A percentile compares a stretch with the other conserved stretches of the same genome.
Evolutionary conservation across 2,329 filamentous ascomycete genomes (phyloP).

Genomic region (Corniculantispora saksenae): DNA sequence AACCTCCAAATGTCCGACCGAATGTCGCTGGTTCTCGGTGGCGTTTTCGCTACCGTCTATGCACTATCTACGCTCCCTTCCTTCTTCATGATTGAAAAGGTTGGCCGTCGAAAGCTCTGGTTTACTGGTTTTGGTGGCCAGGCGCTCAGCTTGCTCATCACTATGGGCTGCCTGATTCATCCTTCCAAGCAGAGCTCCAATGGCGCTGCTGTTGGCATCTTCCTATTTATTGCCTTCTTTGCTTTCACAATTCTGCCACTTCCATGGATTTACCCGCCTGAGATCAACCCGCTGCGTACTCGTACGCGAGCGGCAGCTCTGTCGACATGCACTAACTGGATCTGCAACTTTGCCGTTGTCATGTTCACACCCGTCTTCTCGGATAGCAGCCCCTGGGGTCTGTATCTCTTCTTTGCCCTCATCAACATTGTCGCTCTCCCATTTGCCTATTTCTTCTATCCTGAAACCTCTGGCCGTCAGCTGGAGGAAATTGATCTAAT

Average conservation of each 20-base stretch:
- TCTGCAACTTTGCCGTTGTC: slow-evolving; percentile 51
- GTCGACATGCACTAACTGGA: slow-evolving; percentile 64
- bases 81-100: slow-evolving; percentile 53
- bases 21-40: slow-evolving; percentile 52
- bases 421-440: slow-evolving; percentile 51
- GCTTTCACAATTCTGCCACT: slow-evolving; percentile 66
- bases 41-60: slow-evolving; percentile 56
- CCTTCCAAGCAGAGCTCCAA: slow-evolving; percentile 61
- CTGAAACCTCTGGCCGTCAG: slow-evolving; percentile 49
- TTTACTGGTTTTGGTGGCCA: slow-evolving; percentile 49
- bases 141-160: slow-evolving; percentile 58
- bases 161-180: slow-evolving; percentile 67
- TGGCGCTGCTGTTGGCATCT: slow-evolving; percentile 67
- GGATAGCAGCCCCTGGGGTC: slow-evolving; percentile 56
- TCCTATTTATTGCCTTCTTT: slow-evolving; percentile 70
- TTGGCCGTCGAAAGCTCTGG: slow-evolving; percentile 49
- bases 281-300: slow-evolving; percentile 53
- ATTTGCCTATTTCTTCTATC: slow-evolving; percentile 51
- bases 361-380: slow-evolving; percentile 67
- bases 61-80: slow-evolving; percentile 56
- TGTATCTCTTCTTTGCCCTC: slow-evolving; percentile 46
- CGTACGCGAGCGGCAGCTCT: slow-evolving; percentile 51
- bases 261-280: slow-evolving; percentile 60
- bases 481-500: slow-evolving; percentile 61
- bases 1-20: slow-evolving; percentile 33